These are phyloP conservation scores for Eimeria falciformis DNA, from an alignment of 169 alveolate species.

Conservation along the genomic window DNA sequence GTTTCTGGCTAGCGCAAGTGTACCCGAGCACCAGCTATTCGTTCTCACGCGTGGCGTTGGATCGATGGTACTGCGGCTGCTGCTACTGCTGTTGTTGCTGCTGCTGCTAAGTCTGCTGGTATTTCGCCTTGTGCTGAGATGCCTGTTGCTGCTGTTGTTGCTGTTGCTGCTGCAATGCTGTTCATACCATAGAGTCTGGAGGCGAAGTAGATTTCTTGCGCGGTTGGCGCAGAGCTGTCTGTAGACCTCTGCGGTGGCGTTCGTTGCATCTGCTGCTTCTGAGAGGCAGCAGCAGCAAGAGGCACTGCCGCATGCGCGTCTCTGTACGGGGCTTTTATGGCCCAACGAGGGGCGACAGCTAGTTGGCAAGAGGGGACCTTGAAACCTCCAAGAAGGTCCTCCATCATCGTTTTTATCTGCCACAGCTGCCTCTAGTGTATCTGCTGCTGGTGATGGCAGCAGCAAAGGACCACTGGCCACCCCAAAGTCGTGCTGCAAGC, in stretches of 20 bases:
- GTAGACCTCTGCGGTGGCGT: slow-evolving; percentile 53
- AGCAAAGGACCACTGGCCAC: neutral
- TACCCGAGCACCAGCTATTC: too few species aligned
- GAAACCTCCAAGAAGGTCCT: neutral
- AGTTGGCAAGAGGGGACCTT: neutral
- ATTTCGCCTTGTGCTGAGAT: too few species aligned
- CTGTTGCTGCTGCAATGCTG: slow-evolving; percentile 31
- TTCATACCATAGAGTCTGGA: neutral
- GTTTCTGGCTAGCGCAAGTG: too few species aligned
- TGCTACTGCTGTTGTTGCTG: too few species aligned
- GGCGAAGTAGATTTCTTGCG: slow-evolving; percentile 12
- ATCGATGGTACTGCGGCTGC: too few species aligned
- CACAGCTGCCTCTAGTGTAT: neutral
- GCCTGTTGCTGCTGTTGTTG: slow-evolving; percentile 39
- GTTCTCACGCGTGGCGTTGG: too few species aligned
- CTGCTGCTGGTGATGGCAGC: slow-evolving; percentile 18
- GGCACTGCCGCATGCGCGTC: neutral
- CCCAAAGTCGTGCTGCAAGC: slow-evolving; percentile 21
- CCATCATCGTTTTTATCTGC: neutral
- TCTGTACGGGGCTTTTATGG: neutral
- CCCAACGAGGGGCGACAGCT: neutral
- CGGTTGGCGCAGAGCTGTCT: slow-evolving; percentile 58
- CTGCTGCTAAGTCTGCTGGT: too few species aligned
- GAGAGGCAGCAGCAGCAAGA: slow-evolving; percentile 27
- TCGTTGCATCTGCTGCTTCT: neutral